Conservation (phyloP, 345 rosid species). For the Rhizophora apiculata region DNA sequence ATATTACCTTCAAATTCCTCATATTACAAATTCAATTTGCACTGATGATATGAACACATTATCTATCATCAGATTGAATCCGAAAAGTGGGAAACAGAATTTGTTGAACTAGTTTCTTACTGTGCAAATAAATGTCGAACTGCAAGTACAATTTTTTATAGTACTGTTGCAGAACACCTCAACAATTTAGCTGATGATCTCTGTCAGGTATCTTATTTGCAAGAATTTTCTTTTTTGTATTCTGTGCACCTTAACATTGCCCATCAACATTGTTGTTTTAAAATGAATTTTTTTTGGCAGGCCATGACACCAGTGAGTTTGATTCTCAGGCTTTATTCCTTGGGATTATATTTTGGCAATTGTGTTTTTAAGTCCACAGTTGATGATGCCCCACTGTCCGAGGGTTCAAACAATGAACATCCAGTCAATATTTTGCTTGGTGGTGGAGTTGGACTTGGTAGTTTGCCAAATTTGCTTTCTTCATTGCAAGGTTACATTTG, state of each 20-base stretch:
- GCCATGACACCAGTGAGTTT: slow-evolving; percentile 41
- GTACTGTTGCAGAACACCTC: slow-evolving; percentile 47
- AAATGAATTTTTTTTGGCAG: slow-evolving; percentile 43
- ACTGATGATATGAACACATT: not conserved
- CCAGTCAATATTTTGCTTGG: slow-evolving; percentile 36
- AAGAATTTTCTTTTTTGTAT: slow-evolving; percentile 17
- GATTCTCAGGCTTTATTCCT: slow-evolving; percentile 67
- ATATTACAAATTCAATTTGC: not conserved
- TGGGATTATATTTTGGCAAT: slow-evolving; percentile 45
- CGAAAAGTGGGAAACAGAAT: slow-evolving; percentile 36
- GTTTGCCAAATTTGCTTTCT: slow-evolving; percentile 44
- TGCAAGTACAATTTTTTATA: slow-evolving; percentile 40
- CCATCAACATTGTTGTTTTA: slow-evolving; percentile 14
- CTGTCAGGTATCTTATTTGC: slow-evolving; percentile 46
- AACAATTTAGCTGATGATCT: slow-evolving; percentile 41
- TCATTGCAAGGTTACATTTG: slow-evolving; percentile 42
- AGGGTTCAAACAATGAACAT: slow-evolving; percentile 37
- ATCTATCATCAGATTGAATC: slow-evolving; percentile 45
- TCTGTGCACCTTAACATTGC: slow-evolving; percentile 1
- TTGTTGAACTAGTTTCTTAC: slow-evolving; percentile 65
- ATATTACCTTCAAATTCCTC: not conserved
- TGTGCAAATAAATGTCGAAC: slow-evolving; percentile 61
- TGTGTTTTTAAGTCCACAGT: slow-evolving; percentile 27
- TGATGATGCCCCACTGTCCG: slow-evolving; percentile 30
- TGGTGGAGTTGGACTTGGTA: slow-evolving; percentile 40